phyloP scores from a whole-genome alignment of 768 basidiomycete species.

The Termitomyces sp. region DNA sequence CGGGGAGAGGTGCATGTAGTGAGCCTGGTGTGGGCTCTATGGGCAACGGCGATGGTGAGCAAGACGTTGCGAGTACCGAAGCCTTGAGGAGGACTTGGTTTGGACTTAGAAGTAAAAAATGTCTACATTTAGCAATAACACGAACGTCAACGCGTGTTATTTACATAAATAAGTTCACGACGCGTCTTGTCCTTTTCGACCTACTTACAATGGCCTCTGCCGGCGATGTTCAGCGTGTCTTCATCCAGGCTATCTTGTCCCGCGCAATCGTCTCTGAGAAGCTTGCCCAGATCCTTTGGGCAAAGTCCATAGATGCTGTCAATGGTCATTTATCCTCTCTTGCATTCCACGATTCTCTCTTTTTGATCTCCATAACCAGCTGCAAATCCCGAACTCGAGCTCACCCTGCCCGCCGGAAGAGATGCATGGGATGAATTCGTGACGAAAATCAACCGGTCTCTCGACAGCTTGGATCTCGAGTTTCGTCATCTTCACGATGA shows the following conservation, averaged over 20 bases:
- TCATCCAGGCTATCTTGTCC: conserved; percentile 74
- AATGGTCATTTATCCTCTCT: conserved; percentile 40
- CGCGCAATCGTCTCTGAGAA: conserved; percentile 60
- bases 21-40: conserved; percentile 70
- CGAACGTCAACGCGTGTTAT: conserved; percentile 5
- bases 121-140: conserved; percentile 5
- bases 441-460: conserved; percentile 47
- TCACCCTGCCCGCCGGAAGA: conserved; percentile 33
- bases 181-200: conserved; percentile 16
- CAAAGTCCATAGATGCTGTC: conserved; percentile 61
- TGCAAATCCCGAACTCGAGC: conserved; percentile 44
- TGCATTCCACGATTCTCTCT: conserved; percentile 2
- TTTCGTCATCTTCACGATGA: conserved; percentile 64
- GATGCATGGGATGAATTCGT: conserved; percentile 61
- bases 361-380: conserved; percentile 29
- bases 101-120: not conserved
- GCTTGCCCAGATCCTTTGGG: conserved; percentile 62
- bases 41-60: conserved; percentile 98
- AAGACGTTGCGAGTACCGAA: conserved; percentile 91
- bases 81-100: conserved; percentile 27
- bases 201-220: conserved; percentile 39
- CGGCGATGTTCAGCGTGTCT: conserved; percentile 70
- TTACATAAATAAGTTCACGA: not conserved
- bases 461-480: conserved; percentile 72
- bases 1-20: conserved; percentile 83